phyloP scores from a whole-genome alignment of 2,329 filamentous ascomycete genomes.

The Claviceps fusiformis region DNA sequence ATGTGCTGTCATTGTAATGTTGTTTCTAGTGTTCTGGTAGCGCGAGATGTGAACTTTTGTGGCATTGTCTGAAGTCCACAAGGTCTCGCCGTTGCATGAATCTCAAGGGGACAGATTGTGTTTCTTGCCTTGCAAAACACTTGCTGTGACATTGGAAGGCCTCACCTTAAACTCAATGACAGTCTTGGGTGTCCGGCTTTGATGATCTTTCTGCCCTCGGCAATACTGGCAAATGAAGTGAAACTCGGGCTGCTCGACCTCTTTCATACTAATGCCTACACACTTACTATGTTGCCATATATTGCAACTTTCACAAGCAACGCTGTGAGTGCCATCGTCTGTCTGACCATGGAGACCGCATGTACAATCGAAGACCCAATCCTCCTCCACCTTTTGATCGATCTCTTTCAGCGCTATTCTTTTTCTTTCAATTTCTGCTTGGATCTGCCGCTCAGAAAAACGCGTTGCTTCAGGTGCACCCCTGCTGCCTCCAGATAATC shows the following conservation, averaged over 20 bases:
- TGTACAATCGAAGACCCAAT: constrained; percentile 91
- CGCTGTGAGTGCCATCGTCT: constrained; percentile 86
- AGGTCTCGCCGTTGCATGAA: neutral
- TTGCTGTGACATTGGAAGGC: constrained; percentile 6
- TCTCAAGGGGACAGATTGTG: neutral
- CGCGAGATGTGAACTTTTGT: neutral
- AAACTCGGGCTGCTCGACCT: constrained; percentile 77
- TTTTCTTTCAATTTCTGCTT: constrained; percentile 67
- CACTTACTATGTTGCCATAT: constrained; percentile 97
- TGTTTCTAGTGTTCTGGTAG: neutral
- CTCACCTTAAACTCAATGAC: constrained; percentile 40
- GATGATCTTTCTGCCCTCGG: constrained; percentile 51
- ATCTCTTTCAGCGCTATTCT: constrained; percentile 64
- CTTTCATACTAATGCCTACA: constrained; percentile 61
- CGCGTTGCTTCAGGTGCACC: constrained; percentile 44
- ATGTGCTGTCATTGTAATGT: neutral
- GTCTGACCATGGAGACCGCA: constrained; percentile 86
- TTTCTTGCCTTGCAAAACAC: constrained; percentile 1
- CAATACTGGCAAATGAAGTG: constrained; percentile 76
- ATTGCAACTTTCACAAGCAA: constrained; percentile 86
- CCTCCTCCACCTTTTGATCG: constrained; percentile 64
- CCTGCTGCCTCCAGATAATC: constrained; percentile 63
- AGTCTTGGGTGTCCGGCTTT: constrained; percentile 39
- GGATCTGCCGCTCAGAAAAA: constrained; percentile 66
- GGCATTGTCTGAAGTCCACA: neutral